Percentiles rank a stretch among this genome's conserved stretches.
Evolutionary conservation across 1,284 basidiomycete species (phyloP).

Genomic region (Puccinia triticina): DNA sequence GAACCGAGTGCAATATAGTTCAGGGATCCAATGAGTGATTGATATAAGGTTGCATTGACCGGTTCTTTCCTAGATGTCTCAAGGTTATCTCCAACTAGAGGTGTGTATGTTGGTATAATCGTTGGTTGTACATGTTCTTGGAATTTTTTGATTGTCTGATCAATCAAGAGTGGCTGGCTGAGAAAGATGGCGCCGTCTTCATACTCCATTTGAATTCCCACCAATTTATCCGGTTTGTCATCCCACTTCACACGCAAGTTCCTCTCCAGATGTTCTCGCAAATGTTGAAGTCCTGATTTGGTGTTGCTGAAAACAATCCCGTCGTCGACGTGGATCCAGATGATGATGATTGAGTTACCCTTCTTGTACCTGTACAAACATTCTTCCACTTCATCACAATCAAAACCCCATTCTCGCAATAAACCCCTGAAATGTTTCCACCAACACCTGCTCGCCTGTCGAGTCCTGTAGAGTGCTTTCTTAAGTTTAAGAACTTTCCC

Average conservation of each 20-base stretch:
- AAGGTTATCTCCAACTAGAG: not conserved
- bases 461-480: too few species aligned
- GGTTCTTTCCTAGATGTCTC: not conserved
- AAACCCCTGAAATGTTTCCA: not conserved
- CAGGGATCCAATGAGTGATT: too few species aligned
- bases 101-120: too few species aligned
- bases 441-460: too few species aligned
- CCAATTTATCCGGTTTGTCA: not conserved
- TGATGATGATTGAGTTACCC: too few species aligned
- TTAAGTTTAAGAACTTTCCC: too few species aligned
- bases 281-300: not conserved
- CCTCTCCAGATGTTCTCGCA: not conserved
- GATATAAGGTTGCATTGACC: not conserved
- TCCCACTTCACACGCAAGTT: slow-evolving; percentile 5
- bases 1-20: too few species aligned
- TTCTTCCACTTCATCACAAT: not conserved
- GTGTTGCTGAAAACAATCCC: too few species aligned
- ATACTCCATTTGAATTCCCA: not conserved
- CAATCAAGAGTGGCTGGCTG: not conserved
- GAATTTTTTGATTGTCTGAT: not conserved
- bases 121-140: not conserved
- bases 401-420: not conserved
- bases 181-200: not conserved
- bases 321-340: too few species aligned
- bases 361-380: not conserved